A percentile compares a stretch with the other conserved stretches of the same genome.
These are phyloP conservation scores for Coriolopsis trogii DNA, from an alignment of 1,284 basidiomycete genomes.

Conservation along the genomic window DNA sequence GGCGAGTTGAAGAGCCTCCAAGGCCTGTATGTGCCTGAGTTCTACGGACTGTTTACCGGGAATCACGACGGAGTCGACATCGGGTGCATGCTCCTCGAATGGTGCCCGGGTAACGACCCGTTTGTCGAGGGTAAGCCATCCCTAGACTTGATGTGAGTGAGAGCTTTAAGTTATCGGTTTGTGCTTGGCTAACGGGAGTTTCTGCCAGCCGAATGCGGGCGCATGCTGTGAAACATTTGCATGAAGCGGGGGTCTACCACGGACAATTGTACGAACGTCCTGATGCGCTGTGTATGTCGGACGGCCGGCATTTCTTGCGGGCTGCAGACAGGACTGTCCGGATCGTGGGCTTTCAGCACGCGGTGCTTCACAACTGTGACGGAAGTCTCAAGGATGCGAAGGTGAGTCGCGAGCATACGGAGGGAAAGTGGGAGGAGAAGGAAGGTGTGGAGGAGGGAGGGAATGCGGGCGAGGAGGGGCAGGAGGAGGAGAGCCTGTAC, in stretches of 20 bases:
- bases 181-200: conserved; percentile 18
- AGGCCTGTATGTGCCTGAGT: conserved; percentile 19
- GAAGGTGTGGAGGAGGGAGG: no score
- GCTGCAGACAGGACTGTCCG: conserved; percentile 32
- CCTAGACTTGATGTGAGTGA: conserved; percentile 16
- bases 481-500: no score
- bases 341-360: conserved; percentile 39
- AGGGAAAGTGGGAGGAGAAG: no score
- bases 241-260: conserved; percentile 39
- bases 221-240: conserved; percentile 37
- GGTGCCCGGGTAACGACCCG: conserved; percentile 31
- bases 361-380: conserved; percentile 8
- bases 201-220: conserved; percentile 34
- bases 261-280: conserved; percentile 32
- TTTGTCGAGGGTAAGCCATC: conserved; percentile 6
- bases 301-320: conserved; percentile 35
- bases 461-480: no score
- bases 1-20: conserved; percentile 14
- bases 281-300: conserved; percentile 35
- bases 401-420: no score
- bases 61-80: conserved; percentile 13
- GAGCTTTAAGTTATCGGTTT: neutral
- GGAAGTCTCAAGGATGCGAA: neutral
- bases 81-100: conserved; percentile 43
- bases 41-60: conserved; percentile 20